Base-by-base conservation (phyloP, 2,329 filamentous ascomycete genomes). In the Sporothrix schenckii region DNA sequence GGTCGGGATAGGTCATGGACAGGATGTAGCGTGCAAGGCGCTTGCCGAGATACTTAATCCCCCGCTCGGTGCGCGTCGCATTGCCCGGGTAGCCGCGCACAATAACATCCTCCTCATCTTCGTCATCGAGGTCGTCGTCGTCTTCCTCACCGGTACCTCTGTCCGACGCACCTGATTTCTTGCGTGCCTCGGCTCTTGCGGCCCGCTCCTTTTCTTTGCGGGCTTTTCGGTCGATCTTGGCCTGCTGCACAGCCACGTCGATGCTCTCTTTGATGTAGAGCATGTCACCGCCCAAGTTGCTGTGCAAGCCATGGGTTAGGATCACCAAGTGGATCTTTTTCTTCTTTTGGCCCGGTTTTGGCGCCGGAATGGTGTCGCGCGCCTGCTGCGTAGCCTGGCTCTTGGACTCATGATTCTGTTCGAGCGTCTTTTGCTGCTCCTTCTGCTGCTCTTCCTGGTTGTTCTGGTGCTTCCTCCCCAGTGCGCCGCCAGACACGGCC, bases 201-300 rank as follows among this genome's bases (percentile, higher is more conserved):
- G 52, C 70, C 21, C 72, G 68, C 68, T 86, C 82, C 75, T 80
- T 83, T 70, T 82, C 83, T 75, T 84, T 87, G 71, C 91, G 85
- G 66, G 82, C 84, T 77, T 85, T 89, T 50, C 89, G 88, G 78
- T 92, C 90, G 66, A 88, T 82, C 75, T 90, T 89, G 39, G 92
- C 91, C 77, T 94, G 89, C 75, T 84, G 90, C 4, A 90, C 91
- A 2, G 92, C 89, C 39, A 89, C 88, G 81, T 99, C 95, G 73
- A 99, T 98, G 79, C 93, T 97, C 80, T 99, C 95, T 78, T 99
- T 99, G 79, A 99, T 82, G 78, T 92, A 99, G 24, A 99, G 84
- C 95, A 99, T 97, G 78, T 99, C 95, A 27, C 93, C 92, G 5
- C 95, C 93, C 14, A 97, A 85, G 78, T 99, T 99, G 80, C 94